These are phyloP conservation scores for Sporothrix brunneoviolacea DNA, from an alignment of 2,329 filamentous ascomycete species.

Conservation along the genomic window DNA sequence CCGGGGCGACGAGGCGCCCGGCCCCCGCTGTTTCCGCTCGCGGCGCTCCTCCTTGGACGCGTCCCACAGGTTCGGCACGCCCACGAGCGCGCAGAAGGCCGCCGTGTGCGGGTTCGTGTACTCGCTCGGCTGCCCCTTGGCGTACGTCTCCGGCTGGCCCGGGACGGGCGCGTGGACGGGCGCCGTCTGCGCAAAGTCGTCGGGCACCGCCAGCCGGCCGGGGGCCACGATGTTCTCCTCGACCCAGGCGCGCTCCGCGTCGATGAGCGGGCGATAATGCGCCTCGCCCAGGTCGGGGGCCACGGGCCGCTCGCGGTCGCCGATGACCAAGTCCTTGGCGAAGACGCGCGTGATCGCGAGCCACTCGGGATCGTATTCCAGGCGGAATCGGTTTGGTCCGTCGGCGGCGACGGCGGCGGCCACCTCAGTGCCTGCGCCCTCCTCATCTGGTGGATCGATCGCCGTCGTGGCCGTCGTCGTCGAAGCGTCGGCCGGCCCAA, in stretches of 20 bases:
- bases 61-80: conserved; percentile 69
- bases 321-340: conserved; percentile 56
- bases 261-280: conserved; percentile 61
- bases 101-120: conserved; percentile 82
- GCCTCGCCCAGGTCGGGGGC: conserved; percentile 61
- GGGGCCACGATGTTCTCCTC: conserved; percentile 62
- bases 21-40: conserved; percentile 51
- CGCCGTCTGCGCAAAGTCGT: conserved; percentile 72
- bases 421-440: conserved; percentile 20
- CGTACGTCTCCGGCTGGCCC: conserved; percentile 39
- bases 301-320: conserved; percentile 47
- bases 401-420: too few relatives aligned
- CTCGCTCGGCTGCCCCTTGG: conserved; percentile 61
- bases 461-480: conserved; percentile 6
- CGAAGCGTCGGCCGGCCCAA: conserved; percentile 42
- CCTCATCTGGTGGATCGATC: background rate
- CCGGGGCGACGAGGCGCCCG: conserved; percentile 34
- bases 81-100: conserved; percentile 72
- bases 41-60: conserved; percentile 64
- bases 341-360: conserved; percentile 86
- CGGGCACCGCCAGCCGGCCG: conserved; percentile 61
- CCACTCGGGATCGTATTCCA: conserved; percentile 91
- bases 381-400: conserved; percentile 48
- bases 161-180: conserved; percentile 53
- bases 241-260: conserved; percentile 70